Base-by-base conservation (phyloP, 2,329 filamentous ascomycete genomes). In the Aspergillus udagawae region DNA sequence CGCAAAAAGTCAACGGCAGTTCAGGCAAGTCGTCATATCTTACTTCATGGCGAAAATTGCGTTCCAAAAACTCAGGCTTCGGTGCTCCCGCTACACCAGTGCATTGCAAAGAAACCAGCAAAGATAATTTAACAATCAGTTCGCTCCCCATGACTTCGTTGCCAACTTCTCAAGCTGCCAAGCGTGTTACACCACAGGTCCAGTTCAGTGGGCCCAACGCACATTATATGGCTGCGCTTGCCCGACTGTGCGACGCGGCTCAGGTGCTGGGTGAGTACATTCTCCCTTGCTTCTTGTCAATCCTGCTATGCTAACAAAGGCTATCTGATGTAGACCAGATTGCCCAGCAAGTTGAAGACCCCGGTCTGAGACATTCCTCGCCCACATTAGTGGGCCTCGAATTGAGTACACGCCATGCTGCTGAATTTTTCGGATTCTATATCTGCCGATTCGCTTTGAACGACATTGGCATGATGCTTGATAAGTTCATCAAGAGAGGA, bases 341-440 rank as follows among this genome's bases (percentile, higher is more conserved):
- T 73, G 91, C 92, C 53, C 89, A 93, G 63, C 93, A 97, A 79
- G 92, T 97, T 49, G 93, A 97, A 71, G 93, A 97, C 70, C 93
- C 93, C 5, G 93, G 93, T 9, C 83, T 97, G 54, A 90, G 90
- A 65, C 91, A 94, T 75, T 92, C 91, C 20, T 93, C 92, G 65
- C 92, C 91, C 68, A 97, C 94, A 8, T 92, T 97, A 70, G 92
- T 99, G 53, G 94, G 94, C 9, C 84, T 99, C 35, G 94, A 99
- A 76, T 83, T 99, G 44, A 94, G 91, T 71, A 92, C 92, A 38
- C 86, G 93, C 44, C 93, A 97, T 73, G 94, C 93, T 7, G 91
- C 93, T 35, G 94, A 99, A 75, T 99, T 99, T 75, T 99, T 99
- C 73, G 92, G 89, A 17, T 97, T 99, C 75, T 97, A 94, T 73